Percentiles rank a stretch among this genome's conserved stretches.
phyloP scores from a whole-genome alignment of 768 basidiomycete species.

The Megacollybia marginata region DNA sequence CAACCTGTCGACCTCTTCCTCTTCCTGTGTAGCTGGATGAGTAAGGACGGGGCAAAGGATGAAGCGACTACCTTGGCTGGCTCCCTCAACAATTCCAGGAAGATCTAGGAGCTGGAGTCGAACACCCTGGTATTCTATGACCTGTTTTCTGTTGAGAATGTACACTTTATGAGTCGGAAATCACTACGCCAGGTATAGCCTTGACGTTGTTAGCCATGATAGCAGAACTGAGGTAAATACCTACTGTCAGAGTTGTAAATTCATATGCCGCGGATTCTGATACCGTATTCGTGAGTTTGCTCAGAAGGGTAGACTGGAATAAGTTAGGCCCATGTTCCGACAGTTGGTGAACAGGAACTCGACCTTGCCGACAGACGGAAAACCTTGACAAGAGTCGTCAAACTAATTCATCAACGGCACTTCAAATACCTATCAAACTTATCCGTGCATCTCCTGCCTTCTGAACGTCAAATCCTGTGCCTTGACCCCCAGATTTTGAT shows the following conservation, averaged over 20 bases:
- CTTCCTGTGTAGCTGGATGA: slow-evolving; percentile 44
- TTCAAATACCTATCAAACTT: slow-evolving; percentile 16
- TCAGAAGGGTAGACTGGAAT: slow-evolving; percentile 77
- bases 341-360: slow-evolving; percentile 1
- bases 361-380: slow-evolving; percentile 92
- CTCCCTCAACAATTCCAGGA: slow-evolving; percentile 93
- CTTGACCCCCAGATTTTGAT: slow-evolving; percentile 72
- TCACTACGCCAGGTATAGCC: slow-evolving; percentile 82
- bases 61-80: slow-evolving; percentile 53
- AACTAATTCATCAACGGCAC: slow-evolving; percentile 72
- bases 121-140: slow-evolving; percentile 87
- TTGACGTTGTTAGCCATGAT: slow-evolving; percentile 18
- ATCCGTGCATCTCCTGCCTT: slow-evolving; percentile 29
- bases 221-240: slow-evolving; percentile 10
- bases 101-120: slow-evolving; percentile 92
- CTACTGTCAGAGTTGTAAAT: slow-evolving; percentile 85
- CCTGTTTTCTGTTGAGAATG: too few species aligned
- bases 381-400: slow-evolving; percentile 59
- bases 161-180: too few species aligned
- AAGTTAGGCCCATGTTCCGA: background rate
- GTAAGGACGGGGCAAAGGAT: background rate
- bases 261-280: slow-evolving; percentile 91
- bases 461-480: slow-evolving; percentile 85
- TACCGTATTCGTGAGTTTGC: slow-evolving; percentile 86
- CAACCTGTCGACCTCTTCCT: slow-evolving; percentile 89